Percentiles rank a stretch among this genome's conserved stretches.
phyloP scores from a whole-genome alignment of 2,329 filamentous ascomycete species.

The Karstenula rhodostoma region DNA sequence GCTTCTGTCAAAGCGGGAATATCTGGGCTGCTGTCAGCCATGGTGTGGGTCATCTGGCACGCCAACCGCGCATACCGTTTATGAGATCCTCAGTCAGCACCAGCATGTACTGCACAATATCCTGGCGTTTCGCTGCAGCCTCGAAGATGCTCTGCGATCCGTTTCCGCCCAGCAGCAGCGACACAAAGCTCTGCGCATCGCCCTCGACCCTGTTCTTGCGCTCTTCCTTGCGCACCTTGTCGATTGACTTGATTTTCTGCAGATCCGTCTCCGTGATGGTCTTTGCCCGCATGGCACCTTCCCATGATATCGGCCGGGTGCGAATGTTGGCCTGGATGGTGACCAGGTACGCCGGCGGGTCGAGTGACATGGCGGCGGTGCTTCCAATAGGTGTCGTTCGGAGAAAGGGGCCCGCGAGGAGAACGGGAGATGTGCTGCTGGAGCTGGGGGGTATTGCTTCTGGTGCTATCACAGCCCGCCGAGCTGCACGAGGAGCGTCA shows the following conservation, averaged over 20 bases:
- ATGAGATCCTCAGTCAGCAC: slow-evolving; percentile 89
- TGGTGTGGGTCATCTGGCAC: neutral
- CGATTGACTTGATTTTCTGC: slow-evolving; percentile 93
- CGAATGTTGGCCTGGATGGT: slow-evolving; percentile 98
- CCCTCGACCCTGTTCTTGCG: slow-evolving; percentile 81
- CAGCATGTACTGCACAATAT: slow-evolving; percentile 94
- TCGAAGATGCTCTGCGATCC: slow-evolving; percentile 80
- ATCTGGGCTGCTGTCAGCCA: slow-evolving; percentile 60
- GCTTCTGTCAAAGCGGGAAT: slow-evolving; percentile 80
- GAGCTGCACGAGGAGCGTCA: slow-evolving; percentile 39
- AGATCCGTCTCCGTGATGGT: slow-evolving; percentile 94
- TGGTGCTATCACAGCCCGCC: slow-evolving; percentile 41
- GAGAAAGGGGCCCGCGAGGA: neutral
- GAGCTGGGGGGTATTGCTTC: slow-evolving; percentile 30
- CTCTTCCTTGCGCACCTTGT: slow-evolving; percentile 94
- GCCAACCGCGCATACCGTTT: slow-evolving; percentile 66
- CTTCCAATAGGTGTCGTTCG: slow-evolving; percentile 1
- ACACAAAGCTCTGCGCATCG: slow-evolving; percentile 81
- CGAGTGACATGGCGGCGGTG: slow-evolving; percentile 77
- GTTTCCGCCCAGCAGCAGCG: slow-evolving; percentile 76
- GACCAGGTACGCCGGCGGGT: slow-evolving; percentile 85
- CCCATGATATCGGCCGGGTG: slow-evolving; percentile 94
- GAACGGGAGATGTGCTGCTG: slow-evolving; percentile 8
- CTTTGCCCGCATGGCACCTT: slow-evolving; percentile 91
- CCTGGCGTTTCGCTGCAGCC: slow-evolving; percentile 78